Base-by-base conservation (phyloP, 2,329 filamentous ascomycete species). In the Arthrobotrys entomopaga region DNA sequence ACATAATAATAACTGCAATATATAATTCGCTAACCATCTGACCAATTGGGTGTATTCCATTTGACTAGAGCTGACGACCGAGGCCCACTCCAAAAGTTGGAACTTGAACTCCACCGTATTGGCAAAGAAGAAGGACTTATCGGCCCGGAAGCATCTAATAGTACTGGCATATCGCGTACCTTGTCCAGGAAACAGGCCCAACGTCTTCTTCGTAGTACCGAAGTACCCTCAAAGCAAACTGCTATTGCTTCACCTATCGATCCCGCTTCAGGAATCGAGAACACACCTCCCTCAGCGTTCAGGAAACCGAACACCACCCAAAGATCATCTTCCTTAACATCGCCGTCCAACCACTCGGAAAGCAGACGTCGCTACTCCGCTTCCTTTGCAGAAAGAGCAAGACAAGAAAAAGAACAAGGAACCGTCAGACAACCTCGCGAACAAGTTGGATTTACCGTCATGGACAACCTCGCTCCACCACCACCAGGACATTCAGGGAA, bases 61-160 rank as follows among this genome's bases (percentile, higher is more conserved):
- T 34, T 76, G 8, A 46, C 42, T 34, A 75, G 91, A 82, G 91
- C 94, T 79, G 86, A 90, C 67, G 90, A 96, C 80, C 88, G 91
- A 79, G 98, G 94, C 76, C 95, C 96, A 60, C 86, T 99, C 60
- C 94, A 99, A 82, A 95, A 90, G 83, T 87, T 99, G 77, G 94
- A 99, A 84, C 88, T 91, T 79, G 95, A 92, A 79, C 86, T 98
- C 79, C 91, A 90, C 81, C 93, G 91, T 82, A 94, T 97, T 81
- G 97, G 91, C 81, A 98, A 97, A 81, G 93, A 97, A 82, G 93
- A 97, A 82, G 96, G 96, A 81, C 87, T 70, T 8, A 58, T 67
- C 15, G 67, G 63, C 20, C 53, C 61, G 7, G 65, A 76, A 19
- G 34, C 60, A 42, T 65, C 74, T 8, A 46, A 58, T n/a, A 60